A percentile compares a stretch with the other conserved stretches of the same genome.
Conservation (phyloP, 768 basidiomycete species). For the Boletus coccyginus region DNA sequence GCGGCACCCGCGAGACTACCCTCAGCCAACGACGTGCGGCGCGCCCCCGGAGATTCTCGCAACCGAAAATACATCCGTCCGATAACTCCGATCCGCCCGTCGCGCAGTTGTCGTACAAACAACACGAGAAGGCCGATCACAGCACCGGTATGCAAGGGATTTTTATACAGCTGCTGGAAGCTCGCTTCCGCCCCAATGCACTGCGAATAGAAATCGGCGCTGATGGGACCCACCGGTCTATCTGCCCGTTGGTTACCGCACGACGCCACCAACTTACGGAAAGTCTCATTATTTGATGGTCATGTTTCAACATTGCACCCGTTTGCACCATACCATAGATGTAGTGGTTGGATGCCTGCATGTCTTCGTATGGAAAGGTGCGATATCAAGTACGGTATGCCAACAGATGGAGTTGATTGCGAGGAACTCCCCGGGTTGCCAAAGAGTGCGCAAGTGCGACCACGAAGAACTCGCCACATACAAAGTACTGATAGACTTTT, state of each 20-base stretch:
- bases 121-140: not conserved
- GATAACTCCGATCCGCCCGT: not conserved
- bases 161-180: not conserved
- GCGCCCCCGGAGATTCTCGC: not conserved
- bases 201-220: conserved; percentile 2
- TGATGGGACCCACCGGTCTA: not conserved
- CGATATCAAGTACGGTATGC: not conserved
- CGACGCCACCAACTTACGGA: not conserved
- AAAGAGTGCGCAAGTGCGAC: not conserved
- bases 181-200: not conserved
- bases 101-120: not conserved
- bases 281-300: not conserved
- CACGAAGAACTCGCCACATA: no score
- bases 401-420: not conserved
- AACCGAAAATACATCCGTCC: not conserved
- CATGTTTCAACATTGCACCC: not conserved
- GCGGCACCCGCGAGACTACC: not conserved
- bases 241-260: not conserved
- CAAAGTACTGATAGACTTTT: not conserved
- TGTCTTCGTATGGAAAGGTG: not conserved
- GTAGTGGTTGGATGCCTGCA: not conserved
- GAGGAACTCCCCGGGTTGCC: not conserved
- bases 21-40: not conserved
- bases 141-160: not conserved
- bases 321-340: not conserved